Evolutionary conservation across 257 asterid species (phyloP).

Genomic region (Nicotiana otophora): DNA sequence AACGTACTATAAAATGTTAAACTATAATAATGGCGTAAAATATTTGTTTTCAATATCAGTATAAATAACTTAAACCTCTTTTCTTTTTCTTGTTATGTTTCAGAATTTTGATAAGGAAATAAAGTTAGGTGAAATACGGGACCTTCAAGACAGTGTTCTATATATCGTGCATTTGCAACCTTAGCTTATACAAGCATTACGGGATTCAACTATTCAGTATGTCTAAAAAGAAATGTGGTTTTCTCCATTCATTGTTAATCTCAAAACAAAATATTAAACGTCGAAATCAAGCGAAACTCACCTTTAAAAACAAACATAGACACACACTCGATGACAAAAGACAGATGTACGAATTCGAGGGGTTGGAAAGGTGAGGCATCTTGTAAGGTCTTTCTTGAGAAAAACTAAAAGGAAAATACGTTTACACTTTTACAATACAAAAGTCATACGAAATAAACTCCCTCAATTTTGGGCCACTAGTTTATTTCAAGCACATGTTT

Average conservation of each 20-base stretch:
- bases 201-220: neutral
- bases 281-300: neutral
- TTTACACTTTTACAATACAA: slow-evolving; percentile 15
- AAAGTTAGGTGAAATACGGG: too few relatives aligned
- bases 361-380: neutral
- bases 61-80: too few relatives aligned
- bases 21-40: too few relatives aligned
- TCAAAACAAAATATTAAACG: neutral
- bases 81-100: too few relatives aligned
- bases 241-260: neutral
- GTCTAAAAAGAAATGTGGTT: neutral
- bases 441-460: slow-evolving; percentile 14
- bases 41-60: too few relatives aligned
- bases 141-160: too few relatives aligned
- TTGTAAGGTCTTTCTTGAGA: neutral
- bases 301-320: neutral
- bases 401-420: neutral
- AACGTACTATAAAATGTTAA: too few relatives aligned
- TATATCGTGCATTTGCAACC: neutral
- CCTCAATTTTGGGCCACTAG: slow-evolving; percentile 8
- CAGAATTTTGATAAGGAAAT: too few relatives aligned
- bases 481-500: slow-evolving; percentile 30
- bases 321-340: neutral
- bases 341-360: neutral
- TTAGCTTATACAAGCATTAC: neutral